Evolutionary conservation across 176 grass and related monocot genomes (phyloP).

Genomic region (Cenchrus americanus): DNA sequence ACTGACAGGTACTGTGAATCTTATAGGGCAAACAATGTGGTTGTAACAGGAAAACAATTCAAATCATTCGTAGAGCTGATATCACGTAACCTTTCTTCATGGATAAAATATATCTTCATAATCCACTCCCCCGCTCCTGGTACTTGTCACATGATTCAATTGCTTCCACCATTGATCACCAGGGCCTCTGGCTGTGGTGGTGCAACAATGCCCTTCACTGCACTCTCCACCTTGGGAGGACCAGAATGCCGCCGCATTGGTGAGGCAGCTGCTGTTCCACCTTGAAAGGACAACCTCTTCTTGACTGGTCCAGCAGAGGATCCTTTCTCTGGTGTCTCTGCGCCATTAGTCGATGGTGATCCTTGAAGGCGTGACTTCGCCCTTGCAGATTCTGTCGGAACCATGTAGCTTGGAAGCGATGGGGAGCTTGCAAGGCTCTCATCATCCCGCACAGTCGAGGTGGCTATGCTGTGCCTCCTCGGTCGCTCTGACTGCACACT

Average conservation of each 20-base stretch:
- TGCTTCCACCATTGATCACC: slow-evolving; percentile 42
- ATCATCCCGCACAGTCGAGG: slow-evolving; percentile 56
- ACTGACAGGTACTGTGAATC: slow-evolving; percentile 20
- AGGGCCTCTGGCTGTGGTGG: slow-evolving; percentile 34
- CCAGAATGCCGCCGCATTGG: slow-evolving; percentile 77
- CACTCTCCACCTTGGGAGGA: slow-evolving; percentile 75
- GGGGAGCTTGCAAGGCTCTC: slow-evolving; percentile 79
- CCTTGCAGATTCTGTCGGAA: slow-evolving; percentile 81
- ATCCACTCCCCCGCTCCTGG: slow-evolving; percentile 3
- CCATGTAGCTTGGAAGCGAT: slow-evolving; percentile 83
- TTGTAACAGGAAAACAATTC: slow-evolving; percentile 35
- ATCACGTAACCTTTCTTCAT: slow-evolving; percentile 31
- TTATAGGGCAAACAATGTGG: slow-evolving; percentile 42
- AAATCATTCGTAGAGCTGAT: slow-evolving; percentile 29
- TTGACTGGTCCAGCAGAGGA: slow-evolving; percentile 51
- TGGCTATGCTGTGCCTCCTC: slow-evolving; percentile 81
- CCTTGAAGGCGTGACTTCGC: slow-evolving; percentile 74
- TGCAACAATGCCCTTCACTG: slow-evolving; percentile 46
- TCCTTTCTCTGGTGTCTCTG: slow-evolving; percentile 66
- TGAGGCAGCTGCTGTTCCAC: slow-evolving; percentile 45
- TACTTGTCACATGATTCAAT: slow-evolving; percentile 30
- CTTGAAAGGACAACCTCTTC: slow-evolving; percentile 85
- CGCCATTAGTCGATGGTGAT: slow-evolving; percentile 42
- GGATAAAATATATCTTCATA: slow-evolving; percentile 48
- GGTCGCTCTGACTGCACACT: slow-evolving; percentile 76